Conservation (phyloP, 306 rosid genomes). For the Malus sylvestris region DNA sequence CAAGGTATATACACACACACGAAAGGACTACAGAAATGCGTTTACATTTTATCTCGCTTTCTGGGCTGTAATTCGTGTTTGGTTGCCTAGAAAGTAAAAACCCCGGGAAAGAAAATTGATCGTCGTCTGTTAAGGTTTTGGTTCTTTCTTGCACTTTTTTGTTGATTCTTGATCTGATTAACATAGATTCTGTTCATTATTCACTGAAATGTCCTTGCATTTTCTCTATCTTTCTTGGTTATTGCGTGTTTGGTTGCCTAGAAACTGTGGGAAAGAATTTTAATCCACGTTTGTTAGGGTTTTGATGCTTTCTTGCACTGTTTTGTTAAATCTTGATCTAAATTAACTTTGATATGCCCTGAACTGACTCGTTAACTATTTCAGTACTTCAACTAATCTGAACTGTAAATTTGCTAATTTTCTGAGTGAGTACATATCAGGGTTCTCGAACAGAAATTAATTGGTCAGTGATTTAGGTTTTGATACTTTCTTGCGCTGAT, state of each 20-base stretch:
- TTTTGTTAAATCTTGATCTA: background rate
- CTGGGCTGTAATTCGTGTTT: background rate
- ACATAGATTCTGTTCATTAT: background rate
- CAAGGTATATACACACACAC: conserved; percentile 32
- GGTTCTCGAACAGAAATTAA: background rate
- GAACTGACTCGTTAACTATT: background rate
- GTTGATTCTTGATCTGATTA: background rate
- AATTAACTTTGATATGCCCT: background rate
- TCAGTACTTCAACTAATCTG: background rate
- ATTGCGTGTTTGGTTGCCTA: background rate
- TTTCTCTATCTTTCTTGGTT: background rate
- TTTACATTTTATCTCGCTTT: background rate
- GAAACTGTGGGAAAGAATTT: background rate
- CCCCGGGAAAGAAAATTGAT: no score
- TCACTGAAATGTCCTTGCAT: background rate
- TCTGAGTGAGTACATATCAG: background rate
- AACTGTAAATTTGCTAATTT: background rate
- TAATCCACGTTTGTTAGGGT: background rate
- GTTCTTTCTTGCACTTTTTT: background rate
- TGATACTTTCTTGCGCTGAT: no score
- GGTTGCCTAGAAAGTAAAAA: background rate
- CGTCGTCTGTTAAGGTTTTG: background rate
- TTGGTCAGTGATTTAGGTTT: no score
- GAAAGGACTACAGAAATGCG: background rate
- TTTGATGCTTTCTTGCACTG: background rate